Conservation (phyloP, 1,284 basidiomycete species). For the Boletus holoroseus region DNA sequence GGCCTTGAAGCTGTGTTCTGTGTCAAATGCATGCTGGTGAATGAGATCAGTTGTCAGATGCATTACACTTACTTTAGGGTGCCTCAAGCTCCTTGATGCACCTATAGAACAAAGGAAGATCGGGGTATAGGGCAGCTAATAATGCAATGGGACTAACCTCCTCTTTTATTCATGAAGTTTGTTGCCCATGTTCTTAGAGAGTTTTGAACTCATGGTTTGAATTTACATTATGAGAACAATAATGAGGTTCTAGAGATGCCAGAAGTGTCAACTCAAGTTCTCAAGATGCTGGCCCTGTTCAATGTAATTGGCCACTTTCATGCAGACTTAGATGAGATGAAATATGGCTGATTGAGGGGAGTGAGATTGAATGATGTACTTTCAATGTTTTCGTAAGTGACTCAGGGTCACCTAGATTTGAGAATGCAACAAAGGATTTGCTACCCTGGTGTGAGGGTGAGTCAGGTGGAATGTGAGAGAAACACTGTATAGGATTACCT, state of each 20-base stretch:
- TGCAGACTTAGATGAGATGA: conserved; percentile 56
- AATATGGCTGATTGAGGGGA: conserved; percentile 5
- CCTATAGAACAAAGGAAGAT: conserved; percentile 35
- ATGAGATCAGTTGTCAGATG: conserved; percentile 70
- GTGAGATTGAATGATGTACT: conserved; percentile 36
- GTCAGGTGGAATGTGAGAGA: conserved; percentile 16
- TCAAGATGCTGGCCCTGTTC: conserved; percentile 82
- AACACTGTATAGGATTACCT: conserved; percentile 43
- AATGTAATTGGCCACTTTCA: conserved; percentile 78
- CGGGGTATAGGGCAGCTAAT: conserved; percentile 33
- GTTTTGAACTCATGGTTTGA: conserved; percentile 82
- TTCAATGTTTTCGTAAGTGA: conserved; percentile 84
- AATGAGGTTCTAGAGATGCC: conserved; percentile 83
- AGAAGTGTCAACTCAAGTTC: conserved; percentile 81
- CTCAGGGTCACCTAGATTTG: conserved; percentile 75
- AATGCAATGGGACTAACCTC: conserved; percentile 45
- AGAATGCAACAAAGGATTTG: conserved; percentile 86
- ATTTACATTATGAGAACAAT: conserved; percentile 78
- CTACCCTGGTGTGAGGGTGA: conserved; percentile 56
- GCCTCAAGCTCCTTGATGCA: conserved; percentile 76
- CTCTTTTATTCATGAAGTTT: conserved; percentile 85
- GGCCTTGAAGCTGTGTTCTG: conserved; percentile 72
- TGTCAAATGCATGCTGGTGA: conserved; percentile 69
- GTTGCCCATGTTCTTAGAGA: conserved; percentile 78
- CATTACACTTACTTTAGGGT: conserved; percentile 69